Evolutionary conservation across 495 filamentous ascomycete species (phyloP).

Genomic region (Penicillium macrosclerotiorum): DNA sequence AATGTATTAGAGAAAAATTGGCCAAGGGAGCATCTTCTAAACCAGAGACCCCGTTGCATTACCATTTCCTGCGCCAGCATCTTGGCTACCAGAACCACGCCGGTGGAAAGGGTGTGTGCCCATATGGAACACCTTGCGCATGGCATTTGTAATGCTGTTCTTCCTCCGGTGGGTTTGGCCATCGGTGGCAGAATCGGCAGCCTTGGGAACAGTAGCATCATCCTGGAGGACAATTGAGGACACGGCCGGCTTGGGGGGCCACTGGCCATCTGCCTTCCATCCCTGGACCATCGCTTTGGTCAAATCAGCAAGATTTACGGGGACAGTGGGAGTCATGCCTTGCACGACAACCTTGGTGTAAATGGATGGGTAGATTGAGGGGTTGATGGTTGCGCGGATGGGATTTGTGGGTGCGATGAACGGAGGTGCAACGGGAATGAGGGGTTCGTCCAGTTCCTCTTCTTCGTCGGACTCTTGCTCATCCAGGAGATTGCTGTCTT

Average conservation of each 20-base stretch:
- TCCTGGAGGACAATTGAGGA: constrained; percentile 35
- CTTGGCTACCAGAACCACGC: constrained; percentile 34
- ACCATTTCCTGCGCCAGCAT: constrained; percentile 11
- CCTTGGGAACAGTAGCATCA: constrained; percentile 24
- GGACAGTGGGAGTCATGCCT: constrained; percentile 72
- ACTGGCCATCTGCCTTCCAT: constrained; percentile 92
- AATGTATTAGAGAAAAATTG: constrained; percentile 1
- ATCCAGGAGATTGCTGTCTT: constrained; percentile 20
- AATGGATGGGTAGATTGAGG: constrained; percentile 72
- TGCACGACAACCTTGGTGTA: constrained; percentile 85
- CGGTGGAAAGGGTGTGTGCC: constrained; percentile 43
- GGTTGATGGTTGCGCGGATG: constrained; percentile 70
- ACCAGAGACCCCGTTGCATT: constrained; percentile 7
- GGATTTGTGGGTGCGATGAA: constrained; percentile 66
- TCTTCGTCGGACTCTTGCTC: constrained; percentile 17
- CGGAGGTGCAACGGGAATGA: constrained; percentile 62
- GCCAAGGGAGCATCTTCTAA: background rate
- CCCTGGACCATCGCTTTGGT: constrained; percentile 80
- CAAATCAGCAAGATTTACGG: constrained; percentile 82
- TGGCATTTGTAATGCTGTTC: constrained; percentile 42
- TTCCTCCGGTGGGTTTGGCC: constrained; percentile 26
- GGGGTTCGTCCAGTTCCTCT: constrained; percentile 35
- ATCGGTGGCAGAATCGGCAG: constrained; percentile 12
- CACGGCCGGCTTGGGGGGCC: constrained; percentile 68
- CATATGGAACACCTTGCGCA: constrained; percentile 46